A percentile compares a stretch with the other conserved stretches of the same genome.
phyloP scores from a whole-genome alignment of 2,329 filamentous ascomycete genomes.

The Fusarium sp. region DNA sequence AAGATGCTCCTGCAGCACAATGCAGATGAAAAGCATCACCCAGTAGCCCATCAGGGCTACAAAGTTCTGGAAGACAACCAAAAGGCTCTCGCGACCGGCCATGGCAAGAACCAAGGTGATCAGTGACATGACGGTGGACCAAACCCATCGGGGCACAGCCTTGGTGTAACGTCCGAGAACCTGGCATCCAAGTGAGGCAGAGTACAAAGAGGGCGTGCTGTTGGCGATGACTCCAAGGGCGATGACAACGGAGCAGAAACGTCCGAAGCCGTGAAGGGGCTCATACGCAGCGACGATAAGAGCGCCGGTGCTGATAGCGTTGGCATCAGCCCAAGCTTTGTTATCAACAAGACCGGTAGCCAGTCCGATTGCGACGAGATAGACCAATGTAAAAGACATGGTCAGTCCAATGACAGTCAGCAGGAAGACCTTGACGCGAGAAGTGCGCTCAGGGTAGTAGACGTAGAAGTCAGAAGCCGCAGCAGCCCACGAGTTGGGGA shows the following conservation, averaged over 20 bases:
- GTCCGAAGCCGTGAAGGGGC: conserved; percentile 67
- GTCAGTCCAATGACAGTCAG: conserved; percentile 78
- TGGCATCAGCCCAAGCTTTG: conserved; percentile 64
- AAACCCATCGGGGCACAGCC: conserved; percentile 66
- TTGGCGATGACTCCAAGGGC: conserved; percentile 69
- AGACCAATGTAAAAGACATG: conserved; percentile 71
- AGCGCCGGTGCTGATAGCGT: conserved; percentile 66
- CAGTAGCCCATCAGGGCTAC: conserved; percentile 68
- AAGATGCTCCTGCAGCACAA: conserved; percentile 61
- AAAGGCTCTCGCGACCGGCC: conserved; percentile 65
- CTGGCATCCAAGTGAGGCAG: conserved; percentile 70
- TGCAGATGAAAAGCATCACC: conserved; percentile 65
- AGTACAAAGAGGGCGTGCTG: conserved; percentile 68
- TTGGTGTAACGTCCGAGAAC: conserved; percentile 67
- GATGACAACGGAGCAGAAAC: conserved; percentile 68
- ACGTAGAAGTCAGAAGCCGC: conserved; percentile 85
- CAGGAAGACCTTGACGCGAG: conserved; percentile 73
- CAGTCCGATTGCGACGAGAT: conserved; percentile 71
- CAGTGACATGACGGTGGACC: conserved; percentile 65
- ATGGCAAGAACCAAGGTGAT: conserved; percentile 69
- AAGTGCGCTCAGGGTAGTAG: conserved; percentile 76
- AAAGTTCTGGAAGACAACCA: conserved; percentile 67
- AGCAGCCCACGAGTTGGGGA: conserved; percentile 70
- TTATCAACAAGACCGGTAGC: conserved; percentile 64
- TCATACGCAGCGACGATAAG: conserved; percentile 68